These are phyloP conservation scores for Senna siamea DNA, from an alignment of 306 rosid genomes.

Conservation along the genomic window DNA sequence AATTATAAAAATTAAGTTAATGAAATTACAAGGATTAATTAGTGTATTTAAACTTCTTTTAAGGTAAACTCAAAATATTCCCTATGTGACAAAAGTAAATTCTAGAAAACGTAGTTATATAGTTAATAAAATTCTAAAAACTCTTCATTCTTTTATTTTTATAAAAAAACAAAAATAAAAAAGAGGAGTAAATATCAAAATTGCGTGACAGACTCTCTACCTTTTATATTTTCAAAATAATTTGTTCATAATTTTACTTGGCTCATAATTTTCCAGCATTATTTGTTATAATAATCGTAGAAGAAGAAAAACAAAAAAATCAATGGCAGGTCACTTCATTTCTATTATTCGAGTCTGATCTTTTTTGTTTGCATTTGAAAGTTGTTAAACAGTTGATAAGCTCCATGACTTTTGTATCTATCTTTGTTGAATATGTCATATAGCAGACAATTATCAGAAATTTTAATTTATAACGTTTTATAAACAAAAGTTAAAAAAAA, in stretches of 20 bases:
- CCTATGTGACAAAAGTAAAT: no score
- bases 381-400: slow-evolving; percentile 25
- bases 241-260: slow-evolving; percentile 41
- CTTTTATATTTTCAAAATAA: not conserved
- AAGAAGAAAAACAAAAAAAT: not conserved
- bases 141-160: not conserved
- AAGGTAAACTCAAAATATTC: no score
- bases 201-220: slow-evolving; percentile 36
- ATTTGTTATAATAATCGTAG: slow-evolving; percentile 1
- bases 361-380: slow-evolving; percentile 39
- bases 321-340: slow-evolving; percentile 31
- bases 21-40: no score
- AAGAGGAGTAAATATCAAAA: not conserved
- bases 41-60: no score
- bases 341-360: slow-evolving; percentile 5
- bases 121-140: no score
- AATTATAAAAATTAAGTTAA: no score
- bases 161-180: not conserved
- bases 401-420: slow-evolving; percentile 3
- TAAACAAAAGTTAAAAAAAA: no score
- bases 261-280: slow-evolving; percentile 48
- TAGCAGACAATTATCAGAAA: not conserved
- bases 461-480: no score
- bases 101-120: no score
- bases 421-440: slow-evolving; percentile 1